A percentile compares a stretch with the other conserved stretches of the same genome.
Conservation (phyloP, 139 green algal species). For the Diplosphaera chodatii region DNA sequence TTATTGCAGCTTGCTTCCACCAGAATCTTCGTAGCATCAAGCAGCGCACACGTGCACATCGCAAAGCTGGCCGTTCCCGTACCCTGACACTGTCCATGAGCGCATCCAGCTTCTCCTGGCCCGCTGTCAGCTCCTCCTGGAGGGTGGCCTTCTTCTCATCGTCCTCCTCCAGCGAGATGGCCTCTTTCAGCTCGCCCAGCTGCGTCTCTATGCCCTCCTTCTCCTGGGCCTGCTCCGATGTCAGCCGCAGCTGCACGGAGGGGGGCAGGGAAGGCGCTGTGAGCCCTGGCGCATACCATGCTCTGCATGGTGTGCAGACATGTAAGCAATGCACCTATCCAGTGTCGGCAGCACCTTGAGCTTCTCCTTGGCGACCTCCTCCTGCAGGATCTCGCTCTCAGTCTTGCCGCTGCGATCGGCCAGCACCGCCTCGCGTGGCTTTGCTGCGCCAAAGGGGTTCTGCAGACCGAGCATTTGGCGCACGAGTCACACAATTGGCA, state of each 20-base stretch:
- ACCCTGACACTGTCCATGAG: constrained; percentile 45
- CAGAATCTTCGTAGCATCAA: no score
- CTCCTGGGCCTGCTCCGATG: constrained; percentile 49
- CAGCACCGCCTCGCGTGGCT: constrained; percentile 63
- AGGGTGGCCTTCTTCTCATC: constrained; percentile 27
- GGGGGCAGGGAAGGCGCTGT: no score
- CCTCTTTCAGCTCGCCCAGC: constrained; percentile 36
- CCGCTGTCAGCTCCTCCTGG: constrained; percentile 16
- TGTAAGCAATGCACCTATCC: no score
- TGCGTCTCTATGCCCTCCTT: constrained; percentile 32
- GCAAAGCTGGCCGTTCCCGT: background rate
- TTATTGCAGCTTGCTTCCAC: no score
- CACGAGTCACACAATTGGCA: no score
- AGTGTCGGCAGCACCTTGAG: no score
- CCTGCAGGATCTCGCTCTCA: constrained; percentile 67
- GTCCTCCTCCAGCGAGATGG: constrained; percentile 33
- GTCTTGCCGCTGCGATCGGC: constrained; percentile 50
- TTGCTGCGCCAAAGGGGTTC: constrained; percentile 67
- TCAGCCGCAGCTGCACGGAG: constrained; percentile 57
- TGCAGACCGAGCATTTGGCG: no score
- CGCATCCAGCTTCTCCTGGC: constrained; percentile 26
- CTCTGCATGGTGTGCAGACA: no score
- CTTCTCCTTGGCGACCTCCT: constrained; percentile 58
- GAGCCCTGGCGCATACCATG: no score
- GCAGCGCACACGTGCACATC: no score